Conservation (phyloP, 768 basidiomycete species). For the Pleurotus tuoliensis region DNA sequence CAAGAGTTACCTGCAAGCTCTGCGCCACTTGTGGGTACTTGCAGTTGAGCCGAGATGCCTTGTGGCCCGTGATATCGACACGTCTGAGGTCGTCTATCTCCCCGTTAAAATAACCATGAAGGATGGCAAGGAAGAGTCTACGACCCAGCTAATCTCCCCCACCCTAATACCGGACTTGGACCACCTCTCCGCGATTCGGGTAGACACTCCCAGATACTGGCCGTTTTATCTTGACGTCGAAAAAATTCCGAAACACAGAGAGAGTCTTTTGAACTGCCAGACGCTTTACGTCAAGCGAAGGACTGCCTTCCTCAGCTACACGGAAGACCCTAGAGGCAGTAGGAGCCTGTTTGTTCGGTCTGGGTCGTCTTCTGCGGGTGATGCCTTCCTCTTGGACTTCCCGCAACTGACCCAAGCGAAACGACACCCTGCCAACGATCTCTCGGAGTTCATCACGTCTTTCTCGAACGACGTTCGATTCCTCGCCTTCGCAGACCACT, state of each 20-base stretch:
- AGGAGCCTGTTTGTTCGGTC: slow-evolving; percentile 88
- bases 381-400: slow-evolving; percentile 82
- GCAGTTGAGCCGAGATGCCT: slow-evolving; percentile 94
- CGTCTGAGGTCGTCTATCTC: slow-evolving; percentile 84
- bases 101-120: slow-evolving; percentile 84
- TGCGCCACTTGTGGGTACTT: slow-evolving; percentile 94
- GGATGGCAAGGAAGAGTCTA: slow-evolving; percentile 59
- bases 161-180: slow-evolving; percentile 90
- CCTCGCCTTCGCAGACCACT: slow-evolving; percentile 76
- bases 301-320: slow-evolving; percentile 90
- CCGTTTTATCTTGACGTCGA: slow-evolving; percentile 82
- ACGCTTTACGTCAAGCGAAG: slow-evolving; percentile 91
- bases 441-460: slow-evolving; percentile 82
- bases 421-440: slow-evolving; percentile 65
- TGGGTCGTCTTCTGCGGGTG: slow-evolving; percentile 71
- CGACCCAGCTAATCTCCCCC: slow-evolving; percentile 83
- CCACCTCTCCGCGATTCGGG: slow-evolving; percentile 73
- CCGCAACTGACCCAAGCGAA: slow-evolving; percentile 68
- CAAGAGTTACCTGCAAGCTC: slow-evolving; percentile 85
- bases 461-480: slow-evolving; percentile 81
- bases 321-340: slow-evolving; percentile 91
- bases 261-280: slow-evolving; percentile 66
- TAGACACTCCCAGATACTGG: slow-evolving; percentile 96
- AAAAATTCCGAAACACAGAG: slow-evolving; percentile 61
- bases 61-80: slow-evolving; percentile 89